Evolutionary conservation across 495 filamentous ascomycete species (phyloP).

Genomic region (Copromyces sp.): DNA sequence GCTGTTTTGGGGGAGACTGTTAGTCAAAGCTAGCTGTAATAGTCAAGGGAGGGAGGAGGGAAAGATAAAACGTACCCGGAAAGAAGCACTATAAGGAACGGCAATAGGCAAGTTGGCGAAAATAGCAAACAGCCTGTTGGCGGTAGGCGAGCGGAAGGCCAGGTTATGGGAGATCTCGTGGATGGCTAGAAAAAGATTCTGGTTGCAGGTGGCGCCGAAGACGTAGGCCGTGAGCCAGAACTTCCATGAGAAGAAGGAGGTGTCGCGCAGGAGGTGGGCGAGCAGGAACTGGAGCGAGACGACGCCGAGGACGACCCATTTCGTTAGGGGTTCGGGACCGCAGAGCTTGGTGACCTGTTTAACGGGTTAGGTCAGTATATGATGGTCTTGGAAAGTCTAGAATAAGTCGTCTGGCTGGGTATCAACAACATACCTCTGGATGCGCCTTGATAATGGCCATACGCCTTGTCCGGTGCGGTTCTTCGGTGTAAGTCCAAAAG

Average conservation of each 20-base stretch:
- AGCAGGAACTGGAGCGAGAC: conserved; percentile 71
- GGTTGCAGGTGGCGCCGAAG: conserved; percentile 91
- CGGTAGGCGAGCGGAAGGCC: conserved; percentile 75
- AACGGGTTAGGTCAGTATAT: not conserved
- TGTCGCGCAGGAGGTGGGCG: conserved; percentile 70
- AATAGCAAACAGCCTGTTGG: conserved; percentile 79
- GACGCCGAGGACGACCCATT: conserved; percentile 80
- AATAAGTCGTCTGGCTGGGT: not conserved
- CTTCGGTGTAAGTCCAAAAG: conserved; percentile 97
- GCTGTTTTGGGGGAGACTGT: conserved; percentile 32
- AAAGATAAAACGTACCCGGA: conserved; percentile 49
- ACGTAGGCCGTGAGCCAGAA: conserved; percentile 86
- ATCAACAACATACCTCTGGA: conserved; percentile 60
- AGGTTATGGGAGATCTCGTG: conserved; percentile 99
- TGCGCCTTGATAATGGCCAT: conserved; percentile 97
- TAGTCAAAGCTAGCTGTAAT: no score
- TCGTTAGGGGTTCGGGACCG: conserved; percentile 90
- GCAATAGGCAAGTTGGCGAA: conserved; percentile 95
- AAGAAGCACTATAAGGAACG: conserved; percentile 91
- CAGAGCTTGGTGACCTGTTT: conserved; percentile 92
- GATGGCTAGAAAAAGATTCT: conserved; percentile 97
- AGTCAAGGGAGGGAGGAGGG: not conserved
- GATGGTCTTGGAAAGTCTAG: not conserved
- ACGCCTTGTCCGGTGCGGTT: conserved; percentile 85
- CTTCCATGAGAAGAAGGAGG: conserved; percentile 67